Evolutionary conservation across 495 filamentous ascomycete genomes (phyloP).

Genomic region (Margaritispora aquatica): DNA sequence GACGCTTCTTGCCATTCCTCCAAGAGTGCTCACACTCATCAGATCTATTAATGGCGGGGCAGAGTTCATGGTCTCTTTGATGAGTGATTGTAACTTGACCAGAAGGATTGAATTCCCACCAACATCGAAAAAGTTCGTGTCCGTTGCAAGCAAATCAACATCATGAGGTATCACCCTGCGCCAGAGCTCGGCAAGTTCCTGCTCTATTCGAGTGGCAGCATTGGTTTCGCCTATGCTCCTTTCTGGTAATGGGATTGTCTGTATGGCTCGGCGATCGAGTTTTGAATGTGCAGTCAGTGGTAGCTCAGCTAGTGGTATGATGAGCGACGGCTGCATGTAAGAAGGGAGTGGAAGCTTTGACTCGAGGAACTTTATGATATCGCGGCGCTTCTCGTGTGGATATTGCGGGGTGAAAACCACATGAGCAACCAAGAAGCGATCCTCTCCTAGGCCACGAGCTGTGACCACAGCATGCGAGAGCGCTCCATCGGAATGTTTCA

Average conservation of each 20-base stretch:
- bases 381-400: not conserved
- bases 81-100: conserved; percentile 21
- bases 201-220: not conserved
- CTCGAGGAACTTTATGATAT: not conserved
- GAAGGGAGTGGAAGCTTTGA: not conserved
- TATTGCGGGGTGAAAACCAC: not conserved
- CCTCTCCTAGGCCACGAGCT: conserved; percentile 8
- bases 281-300: not conserved
- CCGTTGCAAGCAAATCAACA: not conserved
- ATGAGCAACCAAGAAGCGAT: conserved; percentile 4
- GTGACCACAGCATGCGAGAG: conserved; percentile 32
- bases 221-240: not conserved
- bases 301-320: not conserved
- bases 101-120: conserved; percentile 33
- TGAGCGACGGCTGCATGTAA: not conserved
- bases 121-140: conserved; percentile 32
- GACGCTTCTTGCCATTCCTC: not conserved
- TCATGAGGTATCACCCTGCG: not conserved
- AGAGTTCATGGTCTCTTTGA: conserved; percentile 4
- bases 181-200: not conserved
- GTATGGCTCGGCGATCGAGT: not conserved
- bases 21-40: conserved; percentile 2
- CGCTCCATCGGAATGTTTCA: conserved; percentile 21
- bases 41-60: conserved; percentile 1
- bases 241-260: not conserved